Base-by-base conservation (phyloP, 176 grass and related monocot genomes). In the Poa pratensis region DNA sequence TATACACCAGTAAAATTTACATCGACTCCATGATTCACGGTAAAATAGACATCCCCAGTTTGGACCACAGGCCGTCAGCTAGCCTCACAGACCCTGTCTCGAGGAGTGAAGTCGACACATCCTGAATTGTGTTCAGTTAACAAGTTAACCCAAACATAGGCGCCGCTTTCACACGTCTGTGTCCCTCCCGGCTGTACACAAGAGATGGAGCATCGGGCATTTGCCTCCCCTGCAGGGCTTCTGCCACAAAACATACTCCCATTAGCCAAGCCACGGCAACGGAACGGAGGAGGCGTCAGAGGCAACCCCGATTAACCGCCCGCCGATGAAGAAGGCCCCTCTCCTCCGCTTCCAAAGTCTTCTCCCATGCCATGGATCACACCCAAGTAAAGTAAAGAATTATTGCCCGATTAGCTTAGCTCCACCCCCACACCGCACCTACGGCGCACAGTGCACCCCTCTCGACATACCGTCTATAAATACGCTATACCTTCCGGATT, bases 331-430 rank as follows among this genome's bases (percentile, higher is more conserved):
- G 72, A 50, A 74, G 71, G 71, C 46, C 72, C 72, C 48, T 53
- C 43, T 45, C 43, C 72, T 19, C 43, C 19, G 26, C 82, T 86
- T 85, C 70, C 80, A 85, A 87, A 71, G 92, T 69, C 84, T 86
- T 72, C 48, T 75, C 18, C 73, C 24, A 28, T 28, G 23, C 45
- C 23, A 64, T 62, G 23, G 46, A 30, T 75, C 49, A 75, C 90
- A 93, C 77, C 45, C 91, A 94, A 94, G 94, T 87, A 99, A 99
- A 99, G 96, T 55, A 99, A 99, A 81, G 97, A 94, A 99, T 95
- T 95, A 85, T 91, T 81, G 34, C 30, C 60, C 60, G 46, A 69
- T 81, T 77, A 80, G 85, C 46, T 83, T 76, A 88, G 65, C 86
- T 73, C 60, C 32, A 19, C 67, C 42, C 73, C 63, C 84, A 84